A percentile compares a stretch with the other conserved stretches of the same genome.
phyloP scores from a whole-genome alignment of 83 land plant species.

The Isoetes engelmannii region DNA sequence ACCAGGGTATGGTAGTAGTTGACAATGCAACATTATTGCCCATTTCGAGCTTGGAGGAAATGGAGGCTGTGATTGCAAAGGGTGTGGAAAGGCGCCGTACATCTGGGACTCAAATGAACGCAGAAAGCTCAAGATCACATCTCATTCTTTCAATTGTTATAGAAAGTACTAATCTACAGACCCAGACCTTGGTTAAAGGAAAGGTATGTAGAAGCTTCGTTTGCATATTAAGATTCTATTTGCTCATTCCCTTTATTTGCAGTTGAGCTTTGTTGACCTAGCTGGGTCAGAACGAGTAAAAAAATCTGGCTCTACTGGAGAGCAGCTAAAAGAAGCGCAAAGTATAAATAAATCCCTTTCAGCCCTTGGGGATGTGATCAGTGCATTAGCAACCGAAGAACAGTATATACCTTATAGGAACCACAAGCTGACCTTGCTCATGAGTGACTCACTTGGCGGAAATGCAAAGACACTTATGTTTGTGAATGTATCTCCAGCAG shows the following conservation, averaged over 20 bases:
- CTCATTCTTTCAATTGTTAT: slow-evolving; percentile 78
- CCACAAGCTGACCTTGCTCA: slow-evolving; percentile 94
- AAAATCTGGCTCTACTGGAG: slow-evolving; percentile 86
- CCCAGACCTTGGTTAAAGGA: slow-evolving; percentile 80
- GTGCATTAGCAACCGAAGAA: slow-evolving; percentile 81
- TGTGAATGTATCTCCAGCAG: slow-evolving; percentile 94
- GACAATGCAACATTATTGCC: slow-evolving; percentile 72
- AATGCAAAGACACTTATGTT: slow-evolving; percentile 99
- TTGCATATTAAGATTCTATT: slow-evolving; percentile 6
- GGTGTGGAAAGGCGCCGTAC: slow-evolving; percentile 80
- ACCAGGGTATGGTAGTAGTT: slow-evolving; percentile 87
- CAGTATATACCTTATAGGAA: slow-evolving; percentile 95
- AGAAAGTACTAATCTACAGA: slow-evolving; percentile 92
- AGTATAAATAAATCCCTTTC: slow-evolving; percentile 97
- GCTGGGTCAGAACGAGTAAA: slow-evolving; percentile 99
- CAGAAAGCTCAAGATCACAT: slow-evolving; percentile 97
- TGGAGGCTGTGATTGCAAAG: slow-evolving; percentile 55
- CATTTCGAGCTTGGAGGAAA: slow-evolving; percentile 64
- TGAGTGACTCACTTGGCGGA: slow-evolving; percentile 99
- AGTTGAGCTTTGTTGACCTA: slow-evolving; percentile 97
- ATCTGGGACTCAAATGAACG: slow-evolving; percentile 95
- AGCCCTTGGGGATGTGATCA: slow-evolving; percentile 94
- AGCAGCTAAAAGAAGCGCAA: slow-evolving; percentile 92
- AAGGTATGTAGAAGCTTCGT: slow-evolving; percentile 47
- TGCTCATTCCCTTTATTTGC: slow-evolving; percentile 19